Conservation (phyloP, 169 alveolate species). For the Pseudocohnilembus persalinus region DNA sequence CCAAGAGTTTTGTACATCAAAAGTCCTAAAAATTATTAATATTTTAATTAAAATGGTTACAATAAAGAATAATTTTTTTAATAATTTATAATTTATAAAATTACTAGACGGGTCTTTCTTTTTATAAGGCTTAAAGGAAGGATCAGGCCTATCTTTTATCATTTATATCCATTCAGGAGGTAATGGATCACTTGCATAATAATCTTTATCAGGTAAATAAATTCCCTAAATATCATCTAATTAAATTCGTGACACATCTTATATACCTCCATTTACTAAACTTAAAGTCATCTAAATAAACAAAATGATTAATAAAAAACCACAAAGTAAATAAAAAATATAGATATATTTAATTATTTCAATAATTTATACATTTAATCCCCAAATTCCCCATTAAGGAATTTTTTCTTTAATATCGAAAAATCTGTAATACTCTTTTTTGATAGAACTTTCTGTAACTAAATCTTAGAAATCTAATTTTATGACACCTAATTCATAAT, state of each 20-base stretch:
- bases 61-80: too few relatives aligned
- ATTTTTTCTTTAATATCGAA: conserved; percentile 11
- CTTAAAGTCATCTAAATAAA: conserved; percentile 21
- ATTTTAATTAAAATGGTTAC: too few relatives aligned
- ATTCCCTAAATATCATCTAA: conserved; percentile 30
- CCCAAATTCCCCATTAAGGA: conserved; percentile 32
- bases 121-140: neutral
- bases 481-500: conserved; percentile 12
- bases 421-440: conserved; percentile 23
- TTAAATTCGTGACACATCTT: conserved; percentile 32
- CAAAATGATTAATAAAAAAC: neutral
- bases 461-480: conserved; percentile 32
- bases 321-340: neutral
- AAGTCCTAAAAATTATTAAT: too few relatives aligned
- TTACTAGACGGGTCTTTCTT: too few relatives aligned
- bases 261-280: conserved; percentile 14
- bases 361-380: conserved; percentile 25
- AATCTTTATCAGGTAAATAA: conserved; percentile 28
- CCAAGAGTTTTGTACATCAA: too few relatives aligned
- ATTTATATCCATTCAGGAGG: conserved; percentile 37
- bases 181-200: conserved; percentile 42
- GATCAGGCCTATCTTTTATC: neutral
- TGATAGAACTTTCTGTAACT: conserved; percentile 19
- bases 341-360: too few relatives aligned
- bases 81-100: too few relatives aligned